Percentiles rank a stretch among this genome's conserved stretches.
Evolutionary conservation across 345 rosid genomes (phyloP).

Genomic region (Pistacia vera): DNA sequence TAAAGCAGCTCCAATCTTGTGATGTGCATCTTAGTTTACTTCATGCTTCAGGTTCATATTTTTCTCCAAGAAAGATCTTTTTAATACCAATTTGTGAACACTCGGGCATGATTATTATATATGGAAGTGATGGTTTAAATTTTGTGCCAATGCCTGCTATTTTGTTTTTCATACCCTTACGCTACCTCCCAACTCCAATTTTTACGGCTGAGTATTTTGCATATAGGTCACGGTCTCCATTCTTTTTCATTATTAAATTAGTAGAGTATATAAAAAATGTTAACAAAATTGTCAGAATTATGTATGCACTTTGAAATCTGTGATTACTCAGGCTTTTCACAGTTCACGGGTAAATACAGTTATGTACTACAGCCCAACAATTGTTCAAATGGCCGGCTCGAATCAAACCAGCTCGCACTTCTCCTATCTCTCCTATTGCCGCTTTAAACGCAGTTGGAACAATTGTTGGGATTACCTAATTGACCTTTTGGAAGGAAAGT

Average conservation of each 20-base stretch:
- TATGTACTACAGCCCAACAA: constrained; percentile 99
- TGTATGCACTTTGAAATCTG: not conserved
- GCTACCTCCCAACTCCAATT: not conserved
- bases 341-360: constrained; percentile 92
- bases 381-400: constrained; percentile 95
- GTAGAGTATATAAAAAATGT: not conserved
- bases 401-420: constrained; percentile 79
- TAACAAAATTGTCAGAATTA: not conserved
- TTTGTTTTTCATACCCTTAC: not conserved
- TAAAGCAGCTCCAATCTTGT: not conserved
- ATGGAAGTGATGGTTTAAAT: not conserved
- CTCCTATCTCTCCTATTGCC: constrained; percentile 77
- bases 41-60: not conserved
- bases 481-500: constrained; percentile 76
- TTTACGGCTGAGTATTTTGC: not conserved
- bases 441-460: constrained; percentile 93
- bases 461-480: constrained; percentile 80
- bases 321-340: constrained; percentile 87
- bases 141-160: not conserved
- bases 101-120: not conserved
- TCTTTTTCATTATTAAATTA: not conserved
- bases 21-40: too few relatives aligned
- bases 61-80: not conserved
- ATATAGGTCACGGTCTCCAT: not conserved
- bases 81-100: not conserved